phyloP scores from a whole-genome alignment of 495 filamentous ascomycete species.

The Collariella sp. region DNA sequence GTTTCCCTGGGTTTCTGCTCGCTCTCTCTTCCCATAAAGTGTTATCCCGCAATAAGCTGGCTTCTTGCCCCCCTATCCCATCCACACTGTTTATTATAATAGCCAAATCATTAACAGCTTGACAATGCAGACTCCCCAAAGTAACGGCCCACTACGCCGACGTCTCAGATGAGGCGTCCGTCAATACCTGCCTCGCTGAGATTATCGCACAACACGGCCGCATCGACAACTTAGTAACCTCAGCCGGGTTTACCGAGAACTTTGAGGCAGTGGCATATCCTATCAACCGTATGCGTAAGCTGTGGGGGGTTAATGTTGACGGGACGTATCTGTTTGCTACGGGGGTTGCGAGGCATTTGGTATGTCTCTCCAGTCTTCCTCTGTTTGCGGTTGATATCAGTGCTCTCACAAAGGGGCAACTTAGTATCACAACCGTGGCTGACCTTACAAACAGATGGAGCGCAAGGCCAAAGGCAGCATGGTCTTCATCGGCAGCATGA shows the following conservation, averaged over 20 bases:
- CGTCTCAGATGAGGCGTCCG: constrained; percentile 68
- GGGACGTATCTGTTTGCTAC: constrained; percentile 87
- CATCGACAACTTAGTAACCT: constrained; percentile 89
- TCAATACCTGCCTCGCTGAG: constrained; percentile 60
- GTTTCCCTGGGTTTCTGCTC: constrained; percentile 14
- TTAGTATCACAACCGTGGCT: not conserved
- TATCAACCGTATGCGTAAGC: constrained; percentile 77
- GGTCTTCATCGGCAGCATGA: constrained; percentile 95
- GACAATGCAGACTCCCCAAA: constrained; percentile 54
- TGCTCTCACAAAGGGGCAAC: too few species aligned
- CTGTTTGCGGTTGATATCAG: too few species aligned
- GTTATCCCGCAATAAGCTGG: too few species aligned
- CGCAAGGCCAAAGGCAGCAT: constrained; percentile 72
- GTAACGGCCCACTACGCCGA: constrained; percentile 87
- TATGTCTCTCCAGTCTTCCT: constrained; percentile 5
- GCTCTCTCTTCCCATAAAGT: not conserved
- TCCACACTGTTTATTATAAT: too few species aligned
- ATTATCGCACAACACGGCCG: constrained; percentile 61
- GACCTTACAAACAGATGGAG: constrained; percentile 45
- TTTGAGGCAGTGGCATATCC: constrained; percentile 85
- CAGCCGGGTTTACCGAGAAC: constrained; percentile 93
- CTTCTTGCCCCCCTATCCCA: not conserved
- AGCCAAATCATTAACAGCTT: too few species aligned
- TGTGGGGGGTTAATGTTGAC: constrained; percentile 91
- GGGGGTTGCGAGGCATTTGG: constrained; percentile 73